phyloP scores from a whole-genome alignment of 176 grass and related monocot genomes.

The Oryza brachyantha region DNA sequence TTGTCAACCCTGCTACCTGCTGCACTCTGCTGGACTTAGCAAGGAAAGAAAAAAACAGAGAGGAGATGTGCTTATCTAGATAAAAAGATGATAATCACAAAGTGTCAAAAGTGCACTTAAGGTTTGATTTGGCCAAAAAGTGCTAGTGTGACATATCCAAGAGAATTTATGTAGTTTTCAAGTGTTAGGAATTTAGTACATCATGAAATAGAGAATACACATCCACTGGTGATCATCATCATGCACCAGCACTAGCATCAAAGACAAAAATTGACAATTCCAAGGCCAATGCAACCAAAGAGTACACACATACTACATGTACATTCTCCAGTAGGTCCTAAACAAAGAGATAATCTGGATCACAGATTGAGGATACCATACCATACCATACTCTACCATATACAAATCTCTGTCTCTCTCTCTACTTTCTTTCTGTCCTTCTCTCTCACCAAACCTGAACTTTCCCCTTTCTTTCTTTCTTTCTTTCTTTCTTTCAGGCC shows the following conservation, averaged over 20 bases:
- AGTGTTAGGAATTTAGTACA: neutral
- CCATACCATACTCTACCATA: neutral
- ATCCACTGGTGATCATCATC: neutral
- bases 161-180: neutral
- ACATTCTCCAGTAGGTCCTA: neutral
- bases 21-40: neutral
- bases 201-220: neutral
- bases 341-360: neutral
- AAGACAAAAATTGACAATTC: neutral
- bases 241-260: neutral
- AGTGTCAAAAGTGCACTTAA: neutral
- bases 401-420: neutral
- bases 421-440: constrained; percentile 6
- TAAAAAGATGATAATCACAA: neutral
- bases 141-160: neutral
- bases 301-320: too few species aligned
- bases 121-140: neutral
- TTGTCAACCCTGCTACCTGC: neutral
- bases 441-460: constrained; percentile 44
- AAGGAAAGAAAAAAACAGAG: neutral
- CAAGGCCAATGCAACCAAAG: neutral
- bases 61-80: neutral
- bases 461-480: neutral
- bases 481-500: constrained; percentile 4
- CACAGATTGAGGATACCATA: neutral